A percentile compares a stretch with the other conserved stretches of the same genome.
Conservation (phyloP, 306 rosid genomes). For the Vigna radiata region DNA sequence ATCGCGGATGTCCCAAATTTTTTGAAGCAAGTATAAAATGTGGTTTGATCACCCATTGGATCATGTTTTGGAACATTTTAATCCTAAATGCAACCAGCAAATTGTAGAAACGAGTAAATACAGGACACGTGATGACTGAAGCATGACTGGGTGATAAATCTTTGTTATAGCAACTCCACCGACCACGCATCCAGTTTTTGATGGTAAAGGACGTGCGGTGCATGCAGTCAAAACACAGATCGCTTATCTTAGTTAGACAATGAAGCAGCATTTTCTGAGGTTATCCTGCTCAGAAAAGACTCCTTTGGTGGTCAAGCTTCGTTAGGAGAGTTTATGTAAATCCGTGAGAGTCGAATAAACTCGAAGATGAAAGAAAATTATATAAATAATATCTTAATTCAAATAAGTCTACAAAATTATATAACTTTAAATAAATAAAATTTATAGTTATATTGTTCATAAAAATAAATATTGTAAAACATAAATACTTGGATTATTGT, state of each 20-base stretch:
- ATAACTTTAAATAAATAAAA: no score
- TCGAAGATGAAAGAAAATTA: no score
- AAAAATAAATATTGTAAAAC: no score
- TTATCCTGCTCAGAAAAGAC: not conserved
- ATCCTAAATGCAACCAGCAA: constrained; percentile 33
- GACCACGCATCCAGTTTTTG: not conserved
- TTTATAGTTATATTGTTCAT: no score
- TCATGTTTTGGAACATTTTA: constrained; percentile 23
- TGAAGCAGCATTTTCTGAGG: not conserved
- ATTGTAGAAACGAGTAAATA: constrained; percentile 2
- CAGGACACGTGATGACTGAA: not conserved
- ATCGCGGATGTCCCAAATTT: not conserved
- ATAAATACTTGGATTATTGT: no score
- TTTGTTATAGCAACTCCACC: not conserved
- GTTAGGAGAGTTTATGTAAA: no score
- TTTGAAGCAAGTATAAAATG: not conserved
- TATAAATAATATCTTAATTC: no score
- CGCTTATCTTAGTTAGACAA: not conserved
- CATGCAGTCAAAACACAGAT: not conserved
- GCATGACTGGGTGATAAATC: constrained; percentile 6
- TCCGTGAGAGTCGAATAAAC: no score
- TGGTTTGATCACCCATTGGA: not conserved
- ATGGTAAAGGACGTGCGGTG: not conserved
- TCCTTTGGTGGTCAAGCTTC: not conserved
- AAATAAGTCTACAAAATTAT: no score